Percentiles rank a stretch among this genome's conserved stretches.
phyloP scores from a whole-genome alignment of 305 asterid species.

The Ilex paraguariensis region DNA sequence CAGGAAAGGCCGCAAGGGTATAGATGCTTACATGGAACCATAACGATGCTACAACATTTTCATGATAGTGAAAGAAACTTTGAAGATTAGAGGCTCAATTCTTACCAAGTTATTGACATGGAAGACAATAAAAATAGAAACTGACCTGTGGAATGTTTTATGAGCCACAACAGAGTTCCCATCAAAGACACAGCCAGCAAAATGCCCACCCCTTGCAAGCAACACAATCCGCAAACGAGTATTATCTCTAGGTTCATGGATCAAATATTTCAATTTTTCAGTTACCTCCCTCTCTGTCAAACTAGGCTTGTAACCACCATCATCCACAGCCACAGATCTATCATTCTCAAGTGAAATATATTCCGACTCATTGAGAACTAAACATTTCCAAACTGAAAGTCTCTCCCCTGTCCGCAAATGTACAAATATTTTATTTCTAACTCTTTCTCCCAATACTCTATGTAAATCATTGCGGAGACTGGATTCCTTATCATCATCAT shows the following conservation, averaged over 20 bases:
- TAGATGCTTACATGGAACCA: too few species aligned
- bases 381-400: slow-evolving; percentile 67
- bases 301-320: slow-evolving; percentile 23
- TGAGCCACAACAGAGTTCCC: slow-evolving; percentile 73
- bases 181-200: slow-evolving; percentile 96
- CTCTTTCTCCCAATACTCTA: slow-evolving; percentile 34
- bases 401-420: slow-evolving; percentile 66
- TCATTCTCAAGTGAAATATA: slow-evolving; percentile 46
- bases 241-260: slow-evolving; percentile 72
- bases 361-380: slow-evolving; percentile 62
- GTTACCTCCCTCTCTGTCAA: slow-evolving; percentile 52
- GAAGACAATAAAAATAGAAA: slow-evolving; percentile 5
- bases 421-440: slow-evolving; percentile 52
- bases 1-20: too few species aligned
- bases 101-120: too few species aligned
- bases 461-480: slow-evolving; percentile 23
- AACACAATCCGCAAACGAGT: slow-evolving; percentile 67
- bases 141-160: slow-evolving; percentile 96
- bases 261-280: slow-evolving; percentile 53
- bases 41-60: too few species aligned
- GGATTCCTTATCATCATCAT: slow-evolving; percentile 64
- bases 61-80: too few species aligned
- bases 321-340: slow-evolving; percentile 32
- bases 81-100: too few species aligned
- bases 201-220: slow-evolving; percentile 92